Conservation (phyloP, 23 red algal species). For the Chondrus crispus region DNA sequence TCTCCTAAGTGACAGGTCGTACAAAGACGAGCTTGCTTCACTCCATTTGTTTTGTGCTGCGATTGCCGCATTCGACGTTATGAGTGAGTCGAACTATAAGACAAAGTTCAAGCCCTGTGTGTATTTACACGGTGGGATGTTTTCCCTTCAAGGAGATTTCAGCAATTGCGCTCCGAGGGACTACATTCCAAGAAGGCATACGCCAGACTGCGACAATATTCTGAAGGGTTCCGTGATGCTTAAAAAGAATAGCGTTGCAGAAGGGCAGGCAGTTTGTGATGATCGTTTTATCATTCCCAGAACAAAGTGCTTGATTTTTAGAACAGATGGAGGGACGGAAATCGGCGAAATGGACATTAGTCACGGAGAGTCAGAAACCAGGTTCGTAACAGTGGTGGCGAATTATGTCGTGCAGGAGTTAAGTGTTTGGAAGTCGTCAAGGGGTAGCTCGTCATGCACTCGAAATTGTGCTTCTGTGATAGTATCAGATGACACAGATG, state of each 20-base stretch:
- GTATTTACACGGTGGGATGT: not conserved
- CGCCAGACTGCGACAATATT: too few species aligned
- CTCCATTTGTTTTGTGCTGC: constrained; percentile 6
- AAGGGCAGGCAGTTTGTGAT: too few species aligned
- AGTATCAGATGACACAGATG: constrained; percentile 3
- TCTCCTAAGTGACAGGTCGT: not conserved
- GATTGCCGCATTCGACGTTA: not conserved
- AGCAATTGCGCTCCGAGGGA: too few species aligned
- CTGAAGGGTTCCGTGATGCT: too few species aligned
- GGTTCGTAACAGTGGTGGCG: not conserved
- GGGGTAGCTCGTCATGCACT: not conserved
- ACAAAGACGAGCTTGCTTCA: not conserved
- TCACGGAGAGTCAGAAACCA: constrained; percentile 4
- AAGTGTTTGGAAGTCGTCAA: not conserved
- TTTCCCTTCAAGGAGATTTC: too few species aligned
- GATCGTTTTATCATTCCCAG: too few species aligned
- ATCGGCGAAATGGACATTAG: not conserved
- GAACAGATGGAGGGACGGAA: not conserved
- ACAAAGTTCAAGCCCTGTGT: too few species aligned
- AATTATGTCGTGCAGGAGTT: not conserved
- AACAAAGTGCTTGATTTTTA: not conserved
- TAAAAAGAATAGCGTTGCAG: too few species aligned
- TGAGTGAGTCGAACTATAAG: not conserved
- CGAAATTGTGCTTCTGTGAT: not conserved
- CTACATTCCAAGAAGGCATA: too few species aligned